Base-by-base conservation (phyloP, 208 protist genomes). In the Leishmania amazonensis region DNA sequence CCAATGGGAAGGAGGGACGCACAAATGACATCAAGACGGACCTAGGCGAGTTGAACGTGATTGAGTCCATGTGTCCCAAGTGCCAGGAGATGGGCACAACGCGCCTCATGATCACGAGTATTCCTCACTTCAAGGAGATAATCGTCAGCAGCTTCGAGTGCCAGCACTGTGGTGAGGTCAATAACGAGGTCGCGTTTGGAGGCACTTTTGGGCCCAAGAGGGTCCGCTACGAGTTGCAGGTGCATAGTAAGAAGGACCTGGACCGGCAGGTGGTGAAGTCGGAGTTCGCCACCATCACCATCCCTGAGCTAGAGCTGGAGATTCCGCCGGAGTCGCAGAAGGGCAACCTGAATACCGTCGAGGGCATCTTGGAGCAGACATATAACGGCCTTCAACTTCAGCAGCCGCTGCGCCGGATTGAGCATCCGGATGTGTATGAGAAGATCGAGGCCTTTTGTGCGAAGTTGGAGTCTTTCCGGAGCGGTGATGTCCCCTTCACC, bases 181-280 rank as follows among this genome's bases (percentile, higher is more conserved):
- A 98, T 85, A 97, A 97, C 84, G 93, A 98, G 75, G 89, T 98
- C 1, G 92, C 90, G 51, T 98, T 98, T 81, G 95, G 94, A n/a
- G 95, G 95, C 67, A 74, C 80, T 1, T 98, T 96, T 81, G 93
- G 89, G 11, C 85, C 91, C 2, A 97, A 96, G 82, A 92, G 91
- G 78, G 85, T 97, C 47, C 89, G 93, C 57, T 95, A 97, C 79
- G 93, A 96, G 80, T 84, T 98, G 53, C 81, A 95, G 78, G 94
- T 98, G 76, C 89, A 87, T 64, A 85, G 89, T 68, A 89, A 90
- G 77, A 90, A 92, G 68, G 98, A 99, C 85, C 83, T 99, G 76
- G 87, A 98, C 71, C 89, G 97, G 21, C 94, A 98, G 83, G 93
- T 99, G 47, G 97, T 99, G 24, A 98, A 98, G 81, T 98, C 96